phyloP scores from a whole-genome alignment of 768 basidiomycete species.

The Myochromella boudieri region DNA sequence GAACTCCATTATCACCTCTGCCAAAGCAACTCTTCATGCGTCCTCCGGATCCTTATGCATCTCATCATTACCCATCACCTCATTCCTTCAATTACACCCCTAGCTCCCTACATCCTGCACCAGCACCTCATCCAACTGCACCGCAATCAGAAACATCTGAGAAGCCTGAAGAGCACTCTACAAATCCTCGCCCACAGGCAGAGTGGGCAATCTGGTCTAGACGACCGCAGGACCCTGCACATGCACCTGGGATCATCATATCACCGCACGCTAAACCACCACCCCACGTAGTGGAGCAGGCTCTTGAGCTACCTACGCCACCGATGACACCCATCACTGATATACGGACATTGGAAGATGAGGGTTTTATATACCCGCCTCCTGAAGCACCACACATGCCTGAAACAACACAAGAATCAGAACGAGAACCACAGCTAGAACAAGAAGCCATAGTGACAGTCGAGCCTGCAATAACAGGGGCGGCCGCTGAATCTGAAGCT shows the following conservation, averaged over 20 bases:
- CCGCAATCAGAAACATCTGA: not conserved
- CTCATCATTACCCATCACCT: constrained; percentile 3
- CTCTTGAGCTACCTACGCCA: constrained; percentile 54
- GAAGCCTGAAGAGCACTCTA: not conserved
- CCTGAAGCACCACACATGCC: not conserved
- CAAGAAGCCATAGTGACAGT: not conserved
- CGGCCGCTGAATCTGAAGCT: no score
- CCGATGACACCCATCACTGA: constrained; percentile 35
- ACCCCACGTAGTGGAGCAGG: constrained; percentile 51
- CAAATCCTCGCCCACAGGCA: constrained; percentile 12
- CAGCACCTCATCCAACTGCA: not conserved
- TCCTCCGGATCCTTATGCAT: constrained; percentile 21
- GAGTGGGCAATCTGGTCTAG: constrained; percentile 72
- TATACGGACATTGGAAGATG: constrained; percentile 16
- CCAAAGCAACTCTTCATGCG: constrained; percentile 66
- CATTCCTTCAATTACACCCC: not conserved
- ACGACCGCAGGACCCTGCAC: constrained; percentile 62
- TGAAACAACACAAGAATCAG: not conserved
- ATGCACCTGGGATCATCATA: constrained; percentile 72
- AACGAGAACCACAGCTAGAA: not conserved
- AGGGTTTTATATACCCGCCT: not conserved
- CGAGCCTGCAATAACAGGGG: constrained; percentile 20
- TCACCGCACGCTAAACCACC: constrained; percentile 66
- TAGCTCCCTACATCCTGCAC: not conserved
- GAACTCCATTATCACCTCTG: constrained; percentile 47